Evolutionary conservation across 176 grass and related monocot species (phyloP).

Genomic region (Olyra latifolia): DNA sequence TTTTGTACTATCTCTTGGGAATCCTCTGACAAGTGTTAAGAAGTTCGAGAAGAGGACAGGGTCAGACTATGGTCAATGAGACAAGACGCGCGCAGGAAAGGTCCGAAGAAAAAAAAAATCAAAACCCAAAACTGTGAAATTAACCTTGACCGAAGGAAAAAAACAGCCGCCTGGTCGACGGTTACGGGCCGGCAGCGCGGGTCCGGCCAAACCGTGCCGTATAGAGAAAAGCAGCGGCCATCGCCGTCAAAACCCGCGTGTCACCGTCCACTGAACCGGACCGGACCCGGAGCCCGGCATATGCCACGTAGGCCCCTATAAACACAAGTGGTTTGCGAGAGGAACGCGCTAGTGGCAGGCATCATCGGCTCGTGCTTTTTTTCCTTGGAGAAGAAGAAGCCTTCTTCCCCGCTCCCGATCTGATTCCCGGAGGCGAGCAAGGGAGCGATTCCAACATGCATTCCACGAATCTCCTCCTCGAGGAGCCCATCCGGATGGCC

Average conservation of each 20-base stretch:
- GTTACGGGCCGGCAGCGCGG: too few relatives aligned
- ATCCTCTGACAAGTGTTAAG: too few relatives aligned
- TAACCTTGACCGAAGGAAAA: too few relatives aligned
- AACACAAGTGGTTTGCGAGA: neutral
- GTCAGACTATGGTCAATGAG: too few relatives aligned
- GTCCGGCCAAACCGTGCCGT: too few relatives aligned
- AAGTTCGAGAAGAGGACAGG: too few relatives aligned
- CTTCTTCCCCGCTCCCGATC: too few relatives aligned
- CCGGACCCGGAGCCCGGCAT: slow-evolving; percentile 5
- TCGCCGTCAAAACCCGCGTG: slow-evolving; percentile 12
- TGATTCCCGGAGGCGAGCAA: neutral
- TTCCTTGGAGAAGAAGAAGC: slow-evolving; percentile 43
- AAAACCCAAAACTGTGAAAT: too few relatives aligned
- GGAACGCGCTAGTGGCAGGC: neutral
- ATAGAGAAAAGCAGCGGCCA: neutral
- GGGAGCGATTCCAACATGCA: slow-evolving; percentile 47
- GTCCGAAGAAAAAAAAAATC: too few relatives aligned
- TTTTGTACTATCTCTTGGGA: too few relatives aligned
- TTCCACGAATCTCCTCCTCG: slow-evolving; percentile 81
- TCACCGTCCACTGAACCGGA: neutral
- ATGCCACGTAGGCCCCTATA: neutral
- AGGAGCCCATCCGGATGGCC: slow-evolving; percentile 93
- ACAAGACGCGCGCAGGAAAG: too few relatives aligned
- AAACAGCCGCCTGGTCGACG: too few relatives aligned
- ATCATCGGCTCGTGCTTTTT: neutral